phyloP scores from a whole-genome alignment of 805 yeast genomes.

The Wickerhamomyces ciferrii region DNA sequence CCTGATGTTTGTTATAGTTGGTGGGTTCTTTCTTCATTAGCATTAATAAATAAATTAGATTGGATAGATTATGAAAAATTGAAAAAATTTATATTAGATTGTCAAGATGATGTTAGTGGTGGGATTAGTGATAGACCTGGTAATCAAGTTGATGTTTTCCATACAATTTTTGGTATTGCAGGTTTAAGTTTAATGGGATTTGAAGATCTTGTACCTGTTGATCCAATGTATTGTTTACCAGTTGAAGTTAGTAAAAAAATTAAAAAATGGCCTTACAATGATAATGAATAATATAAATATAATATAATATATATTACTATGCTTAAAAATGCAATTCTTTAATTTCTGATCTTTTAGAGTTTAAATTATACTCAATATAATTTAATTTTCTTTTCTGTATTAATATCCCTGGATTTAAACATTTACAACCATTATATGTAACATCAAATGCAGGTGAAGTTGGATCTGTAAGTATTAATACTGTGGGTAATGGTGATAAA shows the following conservation, averaged over 20 bases:
- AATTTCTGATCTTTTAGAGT: conserved; percentile 44
- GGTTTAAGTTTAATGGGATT: conserved; percentile 77
- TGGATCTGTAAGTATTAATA: conserved; percentile 60
- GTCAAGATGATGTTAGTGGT: conserved; percentile 77
- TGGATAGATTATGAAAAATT: conserved; percentile 74
- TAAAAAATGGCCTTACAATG: conserved; percentile 30
- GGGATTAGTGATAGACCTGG: conserved; percentile 93
- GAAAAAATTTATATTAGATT: conserved; percentile 58
- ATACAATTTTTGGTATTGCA: conserved; percentile 85
- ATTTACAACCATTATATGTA: conserved; percentile 77
- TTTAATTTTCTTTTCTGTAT: conserved; percentile 42
- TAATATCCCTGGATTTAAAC: conserved; percentile 65
- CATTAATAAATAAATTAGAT: conserved; percentile 57
- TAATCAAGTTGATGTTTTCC: conserved; percentile 89
- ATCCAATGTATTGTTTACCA: conserved; percentile 89
- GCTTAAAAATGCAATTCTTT: conserved; percentile 39
- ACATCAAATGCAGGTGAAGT: conserved; percentile 68
- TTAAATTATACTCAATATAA: conserved; percentile 72
- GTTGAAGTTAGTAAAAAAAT: conserved; percentile 26
- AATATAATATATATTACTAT: conserved; percentile 16
- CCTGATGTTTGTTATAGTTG: conserved; percentile 98
- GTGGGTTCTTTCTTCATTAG: conserved; percentile 87
- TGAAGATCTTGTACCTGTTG: conserved; percentile 55
- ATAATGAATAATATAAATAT: not conserved
- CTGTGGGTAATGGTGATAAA: conserved; percentile 75